phyloP scores from a whole-genome alignment of 768 basidiomycete species.

The Pleurotus salmoneostramineus region DNA sequence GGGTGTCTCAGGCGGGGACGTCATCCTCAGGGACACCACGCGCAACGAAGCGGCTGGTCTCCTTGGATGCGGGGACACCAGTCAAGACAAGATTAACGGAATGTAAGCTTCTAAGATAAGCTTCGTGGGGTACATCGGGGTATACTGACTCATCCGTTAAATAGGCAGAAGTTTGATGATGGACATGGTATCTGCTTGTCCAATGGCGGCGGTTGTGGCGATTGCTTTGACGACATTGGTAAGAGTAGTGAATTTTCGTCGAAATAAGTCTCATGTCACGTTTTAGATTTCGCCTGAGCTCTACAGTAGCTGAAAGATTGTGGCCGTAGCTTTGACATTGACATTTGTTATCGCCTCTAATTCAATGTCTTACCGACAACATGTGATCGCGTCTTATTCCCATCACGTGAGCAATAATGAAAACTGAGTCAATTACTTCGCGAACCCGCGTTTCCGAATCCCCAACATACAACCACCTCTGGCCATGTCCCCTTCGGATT shows the following conservation, averaged over 20 bases:
- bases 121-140: neutral
- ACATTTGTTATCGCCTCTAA: no score
- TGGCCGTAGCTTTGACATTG: no score
- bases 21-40: neutral
- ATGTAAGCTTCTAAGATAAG: neutral
- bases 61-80: neutral
- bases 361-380: no score
- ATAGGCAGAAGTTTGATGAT: neutral
- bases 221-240: neutral
- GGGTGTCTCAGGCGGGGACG: neutral
- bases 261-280: neutral
- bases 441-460: neutral
- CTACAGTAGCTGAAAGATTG: no score
- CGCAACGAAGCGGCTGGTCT: neutral
- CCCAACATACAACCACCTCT: no score
- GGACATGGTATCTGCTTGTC: neutral
- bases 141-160: neutral
- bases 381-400: neutral
- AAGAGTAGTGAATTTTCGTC: neutral
- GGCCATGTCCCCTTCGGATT: no score
- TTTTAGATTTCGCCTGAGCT: neutral
- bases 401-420: neutral
- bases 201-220: neutral
- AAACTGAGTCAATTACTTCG: neutral
- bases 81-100: neutral